phyloP scores from a whole-genome alignment of 1,284 basidiomycete genomes.

The Anthracocystis setariae region DNA sequence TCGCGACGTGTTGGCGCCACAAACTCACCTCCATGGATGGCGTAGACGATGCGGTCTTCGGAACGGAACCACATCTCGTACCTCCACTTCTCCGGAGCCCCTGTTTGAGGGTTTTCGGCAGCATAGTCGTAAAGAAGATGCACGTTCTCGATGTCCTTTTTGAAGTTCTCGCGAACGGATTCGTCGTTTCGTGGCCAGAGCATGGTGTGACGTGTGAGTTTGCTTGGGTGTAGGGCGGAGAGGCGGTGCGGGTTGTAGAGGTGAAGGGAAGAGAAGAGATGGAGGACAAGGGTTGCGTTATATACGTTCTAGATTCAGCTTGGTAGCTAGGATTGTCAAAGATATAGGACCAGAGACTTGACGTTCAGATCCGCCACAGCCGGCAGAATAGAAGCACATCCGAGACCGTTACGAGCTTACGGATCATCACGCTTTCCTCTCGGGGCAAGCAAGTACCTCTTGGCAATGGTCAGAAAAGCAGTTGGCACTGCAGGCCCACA shows the following conservation, averaged over 20 bases:
- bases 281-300: not conserved
- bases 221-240: not conserved
- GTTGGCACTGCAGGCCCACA: too few relatives aligned
- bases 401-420: too few relatives aligned
- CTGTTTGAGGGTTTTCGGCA: constrained; percentile 49
- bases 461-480: too few relatives aligned
- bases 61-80: constrained; percentile 66
- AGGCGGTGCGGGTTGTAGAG: constrained; percentile 4
- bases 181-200: constrained; percentile 46
- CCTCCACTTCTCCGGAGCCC: constrained; percentile 54
- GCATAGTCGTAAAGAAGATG: constrained; percentile 53
- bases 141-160: constrained; percentile 39
- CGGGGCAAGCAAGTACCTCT: too few relatives aligned
- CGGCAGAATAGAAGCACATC: too few relatives aligned
- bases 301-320: too few relatives aligned
- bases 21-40: constrained; percentile 52
- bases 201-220: constrained; percentile 13
- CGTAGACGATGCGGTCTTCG: constrained; percentile 64
- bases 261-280: not conserved
- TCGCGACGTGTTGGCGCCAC: too few relatives aligned
- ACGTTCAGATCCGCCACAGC: too few relatives aligned
- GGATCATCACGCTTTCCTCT: too few relatives aligned
- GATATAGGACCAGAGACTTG: too few relatives aligned
- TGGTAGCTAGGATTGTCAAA: too few relatives aligned
- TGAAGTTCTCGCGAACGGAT: constrained; percentile 24